These are phyloP conservation scores for Fraxinus nigra DNA, from an alignment of 305 asterid genomes.

Conservation along the genomic window DNA sequence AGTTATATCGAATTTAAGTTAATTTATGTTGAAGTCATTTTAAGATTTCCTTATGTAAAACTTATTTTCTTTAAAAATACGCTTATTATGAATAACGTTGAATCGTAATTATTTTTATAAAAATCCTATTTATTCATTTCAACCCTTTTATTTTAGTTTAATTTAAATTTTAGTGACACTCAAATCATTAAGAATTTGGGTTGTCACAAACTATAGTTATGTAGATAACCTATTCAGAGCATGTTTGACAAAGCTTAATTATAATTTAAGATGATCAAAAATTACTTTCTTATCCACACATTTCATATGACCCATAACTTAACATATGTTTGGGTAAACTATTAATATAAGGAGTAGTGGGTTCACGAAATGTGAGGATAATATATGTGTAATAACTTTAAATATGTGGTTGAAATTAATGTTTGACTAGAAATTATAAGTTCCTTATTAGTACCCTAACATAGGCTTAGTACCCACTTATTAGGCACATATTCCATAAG, in stretches of 20 bases:
- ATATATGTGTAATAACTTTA: not conserved
- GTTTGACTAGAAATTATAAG: not conserved
- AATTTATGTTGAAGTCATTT: not conserved
- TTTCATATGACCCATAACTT: not conserved
- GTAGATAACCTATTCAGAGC: not conserved
- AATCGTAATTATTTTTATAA: too few relatives aligned
- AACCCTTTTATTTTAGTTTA: not conserved
- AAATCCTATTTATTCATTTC: not conserved
- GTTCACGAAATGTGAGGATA: not conserved
- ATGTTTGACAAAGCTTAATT: not conserved
- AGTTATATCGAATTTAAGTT: not conserved
- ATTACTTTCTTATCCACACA: not conserved
- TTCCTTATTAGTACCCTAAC: not conserved
- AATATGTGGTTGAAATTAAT: not conserved
- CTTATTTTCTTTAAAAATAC: not conserved
- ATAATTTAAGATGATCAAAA: not conserved
- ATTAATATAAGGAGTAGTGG: not conserved
- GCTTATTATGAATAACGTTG: not conserved
- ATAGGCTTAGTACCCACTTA: not conserved
- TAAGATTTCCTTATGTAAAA: not conserved
- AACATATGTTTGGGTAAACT: not conserved
- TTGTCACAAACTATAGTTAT: not conserved
- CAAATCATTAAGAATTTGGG: not conserved
- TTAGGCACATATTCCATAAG: not conserved
- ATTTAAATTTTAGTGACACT: too few relatives aligned